These are phyloP conservation scores for Pueraria montana DNA, from an alignment of 306 rosid genomes.

Conservation along the genomic window DNA sequence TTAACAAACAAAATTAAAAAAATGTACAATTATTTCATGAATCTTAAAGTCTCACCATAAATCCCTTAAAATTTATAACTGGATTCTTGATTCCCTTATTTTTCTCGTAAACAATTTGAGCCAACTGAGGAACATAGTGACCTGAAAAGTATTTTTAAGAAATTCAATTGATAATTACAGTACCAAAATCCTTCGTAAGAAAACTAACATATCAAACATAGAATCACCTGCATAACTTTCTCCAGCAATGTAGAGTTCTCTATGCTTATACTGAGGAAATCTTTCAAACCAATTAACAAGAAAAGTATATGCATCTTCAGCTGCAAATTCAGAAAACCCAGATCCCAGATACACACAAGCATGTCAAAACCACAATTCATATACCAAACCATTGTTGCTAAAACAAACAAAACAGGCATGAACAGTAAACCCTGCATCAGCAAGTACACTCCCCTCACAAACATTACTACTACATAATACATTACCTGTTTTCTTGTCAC, in stretches of 20 bases:
- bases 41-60: slow-evolving; percentile 73
- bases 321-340: slow-evolving; percentile 65
- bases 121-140: slow-evolving; percentile 94
- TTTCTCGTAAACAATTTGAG: slow-evolving; percentile 74
- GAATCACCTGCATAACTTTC: slow-evolving; percentile 97
- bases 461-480: slow-evolving; percentile 7
- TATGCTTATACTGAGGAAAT: slow-evolving; percentile 91
- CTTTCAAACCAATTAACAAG: slow-evolving; percentile 94
- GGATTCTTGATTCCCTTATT: slow-evolving; percentile 82
- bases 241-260: slow-evolving; percentile 94
- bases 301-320: slow-evolving; percentile 88
- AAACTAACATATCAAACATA: slow-evolving; percentile 27
- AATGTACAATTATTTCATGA: slow-evolving; percentile 15
- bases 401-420: slow-evolving; percentile 32
- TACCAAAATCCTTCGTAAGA: background rate
- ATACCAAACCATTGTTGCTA: background rate
- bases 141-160: slow-evolving; percentile 60
- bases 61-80: slow-evolving; percentile 83
- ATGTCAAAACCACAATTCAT: slow-evolving; percentile 18
- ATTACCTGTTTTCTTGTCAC: slow-evolving; percentile 92
- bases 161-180: slow-evolving; percentile 10
- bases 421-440: slow-evolving; percentile 30
- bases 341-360: slow-evolving; percentile 39
- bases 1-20: background rate
- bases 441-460: slow-evolving; percentile 9